Base-by-base conservation (phyloP, 768 basidiomycete species). In the Grammothele lineata region DNA sequence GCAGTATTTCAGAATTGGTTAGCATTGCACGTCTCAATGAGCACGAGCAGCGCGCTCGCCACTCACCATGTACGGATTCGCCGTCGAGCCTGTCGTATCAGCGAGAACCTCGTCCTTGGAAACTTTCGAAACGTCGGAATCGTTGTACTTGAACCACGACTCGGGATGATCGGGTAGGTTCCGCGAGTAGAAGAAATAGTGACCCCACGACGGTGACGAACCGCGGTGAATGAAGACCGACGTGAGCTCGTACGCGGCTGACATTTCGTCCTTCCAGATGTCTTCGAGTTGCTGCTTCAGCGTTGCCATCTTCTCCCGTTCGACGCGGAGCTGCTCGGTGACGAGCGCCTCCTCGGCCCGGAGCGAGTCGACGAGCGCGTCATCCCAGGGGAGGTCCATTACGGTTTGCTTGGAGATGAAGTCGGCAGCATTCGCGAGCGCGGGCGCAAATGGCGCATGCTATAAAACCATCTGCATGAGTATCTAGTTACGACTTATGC, bases 221-320 rank as follows among this genome's bases (percentile, higher is more conserved):
- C 93, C 94, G 23, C 94, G 85, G 65, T 98, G 94, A 50, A 97
- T 87, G 71, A 92, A 98, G 17, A 97, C 95, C 9, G 91, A 89
- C 0, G 90, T 92, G 36, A 98, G 76, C 60, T 96, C 91, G 62
- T 96, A 98, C 24, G 84, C 83, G 7, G 79, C 80, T 24, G 74
- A 67, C 14, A 63, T 74, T 36, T 81, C 80, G 53, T 83, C 78
- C 37, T 67, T 68, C 94, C 94, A 97, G 1, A 92, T 58, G 1
- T 63, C 64, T 56, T 94, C 90, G 26, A 95, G 64, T 46, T 84
- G 77, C 26, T 72, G 68, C 64, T 91, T 90, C 42, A 92, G 73
- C 30, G 58, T 57, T 18, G 66, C 65, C 5, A 79, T 74, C 3
- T 71, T 71, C 14, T 59, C 61, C 14, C 80, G 77, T 30, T 85